Base-by-base conservation (phyloP, 306 rosid species). In the Cucumis cinereus region DNA sequence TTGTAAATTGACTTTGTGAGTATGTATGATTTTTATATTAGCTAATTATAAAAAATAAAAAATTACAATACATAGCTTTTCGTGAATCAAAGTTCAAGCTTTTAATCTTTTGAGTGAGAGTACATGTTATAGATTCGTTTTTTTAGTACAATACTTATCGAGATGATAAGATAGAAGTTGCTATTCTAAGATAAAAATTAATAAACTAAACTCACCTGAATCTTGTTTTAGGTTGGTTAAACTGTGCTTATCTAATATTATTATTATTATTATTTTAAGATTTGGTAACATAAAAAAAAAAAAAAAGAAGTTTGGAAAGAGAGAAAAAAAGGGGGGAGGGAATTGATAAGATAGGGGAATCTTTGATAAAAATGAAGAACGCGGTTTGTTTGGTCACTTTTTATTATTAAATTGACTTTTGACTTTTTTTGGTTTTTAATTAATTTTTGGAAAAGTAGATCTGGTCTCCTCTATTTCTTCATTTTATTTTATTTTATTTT, bases 331-430 rank as follows among this genome's bases (percentile, higher is more conserved):
- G 13, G 14, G 6, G 56, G 15, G 23, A 53, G 57, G 23, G 4
- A 53, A 3, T 19, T 22, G 54, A 41, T 47, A 38, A 38, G 74
- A 68, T 13, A 0, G 23, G 38, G 75, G 57, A 43, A 69, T 69
- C 74, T 69, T 22, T n/a, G 35, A 68, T 13, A 24, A 69, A 69
- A 45, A 69, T 45, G 54, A 69, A 23, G 15, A 70, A 70, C 75
- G 75, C 75, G 75, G 75, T 70, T 70, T 70, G 38, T 70, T 70
- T 43, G 35, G 6, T 20, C 20, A 15, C 75, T 67, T 47, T 68
- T n/a, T n/a, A n/a, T n/a, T 22, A 68, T n/a, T 22, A 68, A 68
- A 68, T 68, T 41, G 74, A 70, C 23, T 47, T 69, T 68, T 41
- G 54, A 68, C 35, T 40, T 66, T 40, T 66, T 38, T 10, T 7